phyloP scores from a whole-genome alignment of 1,284 basidiomycete species.

The Trichosporon sp. region DNA sequence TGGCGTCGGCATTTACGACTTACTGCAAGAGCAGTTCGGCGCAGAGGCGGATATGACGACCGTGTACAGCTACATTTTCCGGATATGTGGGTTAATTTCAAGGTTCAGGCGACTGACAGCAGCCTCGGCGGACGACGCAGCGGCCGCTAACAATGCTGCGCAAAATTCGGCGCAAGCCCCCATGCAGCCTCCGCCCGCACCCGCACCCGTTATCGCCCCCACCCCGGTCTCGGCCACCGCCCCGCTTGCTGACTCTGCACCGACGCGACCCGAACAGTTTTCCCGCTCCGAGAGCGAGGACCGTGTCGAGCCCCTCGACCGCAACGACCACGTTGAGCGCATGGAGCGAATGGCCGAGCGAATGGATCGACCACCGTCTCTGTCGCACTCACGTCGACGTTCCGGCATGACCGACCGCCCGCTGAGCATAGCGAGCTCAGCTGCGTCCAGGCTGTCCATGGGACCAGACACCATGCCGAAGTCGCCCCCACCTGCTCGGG shows the following conservation, averaged over 20 bases:
- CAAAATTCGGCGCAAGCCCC: slow-evolving; percentile 28
- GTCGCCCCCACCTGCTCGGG: slow-evolving; percentile 49
- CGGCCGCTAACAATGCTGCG: slow-evolving; percentile 44
- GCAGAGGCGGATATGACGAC: slow-evolving; percentile 48
- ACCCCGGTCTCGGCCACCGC: slow-evolving; percentile 10
- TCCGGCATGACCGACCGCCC: slow-evolving; percentile 16
- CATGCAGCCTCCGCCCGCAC: slow-evolving; percentile 61
- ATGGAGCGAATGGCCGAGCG: slow-evolving; percentile 3
- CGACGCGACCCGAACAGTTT: not conserved
- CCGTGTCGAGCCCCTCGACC: not conserved
- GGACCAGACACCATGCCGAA: slow-evolving; percentile 8
- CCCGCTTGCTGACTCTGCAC: not conserved
- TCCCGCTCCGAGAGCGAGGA: not conserved
- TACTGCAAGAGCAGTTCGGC: slow-evolving; percentile 46
- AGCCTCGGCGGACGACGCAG: slow-evolving; percentile 67
- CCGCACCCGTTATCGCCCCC: slow-evolving; percentile 49
- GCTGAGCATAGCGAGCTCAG: slow-evolving; percentile 29
- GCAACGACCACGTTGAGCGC: not conserved
- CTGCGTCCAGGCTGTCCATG: slow-evolving; percentile 25
- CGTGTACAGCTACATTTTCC: slow-evolving; percentile 48
- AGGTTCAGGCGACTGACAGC: slow-evolving; percentile 56
- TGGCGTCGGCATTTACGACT: slow-evolving; percentile 38
- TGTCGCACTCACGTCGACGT: not conserved
- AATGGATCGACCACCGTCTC: not conserved
- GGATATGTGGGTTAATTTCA: slow-evolving; percentile 72